A percentile compares a stretch with the other conserved stretches of the same genome.
These are phyloP conservation scores for Penicillium paneum DNA, from an alignment of 2,329 filamentous ascomycete species.

Conservation along the genomic window DNA sequence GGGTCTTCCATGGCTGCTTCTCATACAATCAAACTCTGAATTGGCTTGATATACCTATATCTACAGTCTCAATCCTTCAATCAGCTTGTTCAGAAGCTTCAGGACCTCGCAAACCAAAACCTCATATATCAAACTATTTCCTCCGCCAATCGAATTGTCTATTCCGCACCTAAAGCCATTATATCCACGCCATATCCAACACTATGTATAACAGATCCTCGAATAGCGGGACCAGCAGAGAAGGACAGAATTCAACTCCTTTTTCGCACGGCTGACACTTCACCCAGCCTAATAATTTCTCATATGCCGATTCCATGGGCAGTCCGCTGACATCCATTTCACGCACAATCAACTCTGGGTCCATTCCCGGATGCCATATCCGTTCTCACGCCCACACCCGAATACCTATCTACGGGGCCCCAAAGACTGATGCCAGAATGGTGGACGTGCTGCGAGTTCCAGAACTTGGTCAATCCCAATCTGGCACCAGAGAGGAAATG, in stretches of 20 bases:
- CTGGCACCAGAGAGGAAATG: constrained; percentile 6
- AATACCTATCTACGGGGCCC: neutral
- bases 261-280: neutral
- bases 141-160: neutral
- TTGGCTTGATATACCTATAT: neutral
- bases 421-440: constrained; percentile 11
- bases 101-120: too few species aligned
- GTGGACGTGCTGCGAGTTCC: constrained; percentile 28
- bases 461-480: constrained; percentile 17
- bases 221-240: neutral
- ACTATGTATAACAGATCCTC: neutral
- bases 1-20: neutral
- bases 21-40: neutral
- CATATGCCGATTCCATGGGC: neutral
- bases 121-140: neutral
- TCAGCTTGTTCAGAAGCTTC: too few species aligned
- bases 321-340: too few species aligned
- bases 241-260: neutral
- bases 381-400: neutral
- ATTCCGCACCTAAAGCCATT: neutral
- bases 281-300: neutral
- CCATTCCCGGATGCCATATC: neutral
- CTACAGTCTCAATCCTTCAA: neutral
- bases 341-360: neutral
- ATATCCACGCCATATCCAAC: neutral